Evolutionary conservation across 768 basidiomycete genomes (phyloP), one percentile per base, ranked within the genome.

Genomic region (Collybia mongolica): DNA sequence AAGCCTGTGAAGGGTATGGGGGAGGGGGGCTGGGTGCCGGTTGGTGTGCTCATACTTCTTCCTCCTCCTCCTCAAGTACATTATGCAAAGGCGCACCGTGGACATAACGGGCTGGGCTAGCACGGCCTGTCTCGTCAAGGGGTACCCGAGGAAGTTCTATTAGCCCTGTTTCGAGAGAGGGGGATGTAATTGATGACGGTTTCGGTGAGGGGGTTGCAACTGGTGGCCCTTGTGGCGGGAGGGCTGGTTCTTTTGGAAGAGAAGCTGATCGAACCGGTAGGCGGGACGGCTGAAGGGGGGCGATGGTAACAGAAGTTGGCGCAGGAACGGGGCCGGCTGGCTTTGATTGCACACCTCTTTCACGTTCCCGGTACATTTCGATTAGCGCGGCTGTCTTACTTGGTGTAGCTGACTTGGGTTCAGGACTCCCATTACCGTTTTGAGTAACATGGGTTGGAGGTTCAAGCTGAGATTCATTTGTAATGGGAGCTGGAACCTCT

Each of bases 21-120:
- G 48, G 26, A 41, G 18, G 6, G 46, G 28, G 22, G 18, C 4
- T 39, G 24, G 22, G 26, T 23, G 39, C 14, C 24, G 23, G 2
- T 3, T 5, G 19, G 9, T 43, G 4, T 19, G 32, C 32, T 53
- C 26, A 52, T 23, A 51, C 58, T 39, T 84, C 83, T 58, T 89
- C 86, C 54, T 90, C 88, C 51, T 88, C 85, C 59, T 91, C 90
- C 64, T 92, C 91, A 42, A 91, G 19, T 37, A 93, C 91, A 53
- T 93, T 93, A 56, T 92, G 88, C 60, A 93, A 73, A 23, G 91
- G 91, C 6, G 88, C 88, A 20, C 91, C 91, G 59, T 93, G 91
- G 12, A 90, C 65, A 61, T 93, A 93, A 38, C 89, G 80, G 28
- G 65, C 80, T 9, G 88, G 88, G 57, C 84, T 88, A 17, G 67